A percentile compares a stretch with the other conserved stretches of the same genome.
Conservation (phyloP, 495 filamentous ascomycete species). For the Aspergillus incahuasiensis region DNA sequence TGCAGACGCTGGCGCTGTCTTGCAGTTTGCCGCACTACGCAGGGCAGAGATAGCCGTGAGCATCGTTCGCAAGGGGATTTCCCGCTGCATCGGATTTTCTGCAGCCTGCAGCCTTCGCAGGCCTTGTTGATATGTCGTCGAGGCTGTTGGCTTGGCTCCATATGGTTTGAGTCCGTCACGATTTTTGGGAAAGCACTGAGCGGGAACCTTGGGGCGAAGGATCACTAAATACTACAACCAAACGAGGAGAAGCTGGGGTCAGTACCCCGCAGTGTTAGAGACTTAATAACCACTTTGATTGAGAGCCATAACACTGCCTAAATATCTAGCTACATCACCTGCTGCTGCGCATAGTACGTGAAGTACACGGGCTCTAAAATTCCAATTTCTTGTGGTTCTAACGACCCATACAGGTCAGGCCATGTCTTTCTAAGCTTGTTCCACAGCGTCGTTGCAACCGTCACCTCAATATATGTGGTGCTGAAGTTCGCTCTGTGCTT, state of each 20-base stretch:
- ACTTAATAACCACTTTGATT: no score
- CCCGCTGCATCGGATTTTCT: not conserved
- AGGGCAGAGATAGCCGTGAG: not conserved
- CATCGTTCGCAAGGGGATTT: not conserved
- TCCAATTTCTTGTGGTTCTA: slow-evolving; percentile 7
- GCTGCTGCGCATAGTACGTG: slow-evolving; percentile 10
- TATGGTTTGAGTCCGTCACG: no score
- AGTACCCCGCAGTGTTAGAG: not conserved
- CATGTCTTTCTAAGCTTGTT: slow-evolving; percentile 11
- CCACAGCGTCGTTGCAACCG: slow-evolving; percentile 10
- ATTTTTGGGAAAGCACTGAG: no score
- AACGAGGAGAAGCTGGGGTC: no score
- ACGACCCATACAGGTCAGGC: slow-evolving; percentile 5
- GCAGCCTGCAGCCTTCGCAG: not conserved
- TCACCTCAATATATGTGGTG: slow-evolving; percentile 5
- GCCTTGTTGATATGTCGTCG: not conserved
- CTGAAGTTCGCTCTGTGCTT: not conserved
- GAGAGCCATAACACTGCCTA: no score
- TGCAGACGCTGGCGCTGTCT: no score
- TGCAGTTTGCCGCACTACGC: no score
- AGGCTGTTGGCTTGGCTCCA: no score
- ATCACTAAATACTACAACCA: no score
- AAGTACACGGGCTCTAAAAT: slow-evolving; percentile 7
- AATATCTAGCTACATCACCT: not conserved
- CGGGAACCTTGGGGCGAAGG: no score